phyloP scores from a whole-genome alignment of 208 protist species.

The Strigomonas oncopelti region DNA sequence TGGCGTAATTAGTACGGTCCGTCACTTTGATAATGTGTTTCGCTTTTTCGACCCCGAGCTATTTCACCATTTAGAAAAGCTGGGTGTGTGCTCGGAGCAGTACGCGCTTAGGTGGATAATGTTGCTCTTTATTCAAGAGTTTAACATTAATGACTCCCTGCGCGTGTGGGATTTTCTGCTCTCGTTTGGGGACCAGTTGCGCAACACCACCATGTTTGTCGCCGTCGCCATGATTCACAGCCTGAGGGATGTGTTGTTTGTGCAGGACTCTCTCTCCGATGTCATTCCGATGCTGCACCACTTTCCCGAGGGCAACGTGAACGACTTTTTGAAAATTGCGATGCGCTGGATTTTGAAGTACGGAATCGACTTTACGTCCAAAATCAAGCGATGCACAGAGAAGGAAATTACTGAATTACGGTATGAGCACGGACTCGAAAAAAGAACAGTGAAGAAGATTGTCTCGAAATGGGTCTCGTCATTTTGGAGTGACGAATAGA shows the following conservation, averaged over 20 bases:
- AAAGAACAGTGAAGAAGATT: too few relatives aligned
- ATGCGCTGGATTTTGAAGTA: conserved; percentile 48
- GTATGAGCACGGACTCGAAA: too few relatives aligned
- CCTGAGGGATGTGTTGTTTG: conserved; percentile 40
- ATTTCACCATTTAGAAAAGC: conserved; percentile 34
- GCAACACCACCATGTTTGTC: conserved; percentile 43
- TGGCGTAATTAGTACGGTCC: conserved; percentile 60
- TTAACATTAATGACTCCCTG: conserved; percentile 68
- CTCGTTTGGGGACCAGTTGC: conserved; percentile 59
- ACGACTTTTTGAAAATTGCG: conserved; percentile 52
- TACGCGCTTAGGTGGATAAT: conserved; percentile 86
- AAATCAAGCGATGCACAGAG: conserved; percentile 30
- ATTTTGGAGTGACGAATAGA: neutral
- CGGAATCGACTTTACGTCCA: conserved; percentile 30
- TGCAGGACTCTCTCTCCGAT: conserved; percentile 27
- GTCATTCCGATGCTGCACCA: conserved; percentile 65
- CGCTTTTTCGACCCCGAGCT: conserved; percentile 58
- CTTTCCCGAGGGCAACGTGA: conserved; percentile 48
- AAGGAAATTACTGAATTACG: conserved; percentile 23
- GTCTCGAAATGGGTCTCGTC: neutral
- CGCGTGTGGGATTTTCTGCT: conserved; percentile 87
- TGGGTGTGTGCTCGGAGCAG: conserved; percentile 51
- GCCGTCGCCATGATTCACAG: conserved; percentile 57
- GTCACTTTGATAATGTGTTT: conserved; percentile 61
- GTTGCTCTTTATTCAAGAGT: conserved; percentile 84